Conservation (phyloP, 305 asterid genomes). For the Solanum hybrid region DNA sequence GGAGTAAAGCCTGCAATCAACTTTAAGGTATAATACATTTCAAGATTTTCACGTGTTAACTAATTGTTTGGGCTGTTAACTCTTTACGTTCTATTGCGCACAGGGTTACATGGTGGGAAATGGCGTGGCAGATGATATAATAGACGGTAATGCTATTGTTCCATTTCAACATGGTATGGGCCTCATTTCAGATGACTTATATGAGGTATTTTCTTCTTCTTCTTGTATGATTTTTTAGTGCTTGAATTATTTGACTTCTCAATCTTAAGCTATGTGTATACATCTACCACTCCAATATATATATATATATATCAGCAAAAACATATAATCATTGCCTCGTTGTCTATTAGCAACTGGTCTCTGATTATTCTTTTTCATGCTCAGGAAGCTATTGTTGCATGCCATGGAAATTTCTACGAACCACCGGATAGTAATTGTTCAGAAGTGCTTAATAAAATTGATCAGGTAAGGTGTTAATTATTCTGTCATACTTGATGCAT, state of each 20-base stretch:
- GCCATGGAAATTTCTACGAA: conserved; percentile 54
- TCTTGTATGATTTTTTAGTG: neutral
- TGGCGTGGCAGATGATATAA: too few species aligned
- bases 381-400: conserved; percentile 52
- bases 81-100: too few species aligned
- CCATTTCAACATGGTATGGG: conserved; percentile 81
- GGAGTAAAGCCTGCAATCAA: too few species aligned
- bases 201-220: conserved; percentile 32
- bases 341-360: neutral
- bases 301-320: neutral
- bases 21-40: too few species aligned
- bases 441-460: conserved; percentile 41
- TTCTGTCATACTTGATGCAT: neutral
- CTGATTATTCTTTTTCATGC: conserved; percentile 12
- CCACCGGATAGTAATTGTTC: conserved; percentile 39
- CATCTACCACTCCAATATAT: neutral
- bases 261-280: neutral
- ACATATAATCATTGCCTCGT: neutral
- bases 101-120: too few species aligned
- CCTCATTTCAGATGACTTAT: conserved; percentile 23
- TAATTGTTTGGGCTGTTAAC: too few species aligned
- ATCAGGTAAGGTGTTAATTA: conserved; percentile 32
- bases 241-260: neutral
- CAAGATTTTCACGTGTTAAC: too few species aligned
- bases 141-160: too few species aligned